Evolutionary conservation across 495 filamentous ascomycete species (phyloP).

Genomic region (Glarea lozoyensis): DNA sequence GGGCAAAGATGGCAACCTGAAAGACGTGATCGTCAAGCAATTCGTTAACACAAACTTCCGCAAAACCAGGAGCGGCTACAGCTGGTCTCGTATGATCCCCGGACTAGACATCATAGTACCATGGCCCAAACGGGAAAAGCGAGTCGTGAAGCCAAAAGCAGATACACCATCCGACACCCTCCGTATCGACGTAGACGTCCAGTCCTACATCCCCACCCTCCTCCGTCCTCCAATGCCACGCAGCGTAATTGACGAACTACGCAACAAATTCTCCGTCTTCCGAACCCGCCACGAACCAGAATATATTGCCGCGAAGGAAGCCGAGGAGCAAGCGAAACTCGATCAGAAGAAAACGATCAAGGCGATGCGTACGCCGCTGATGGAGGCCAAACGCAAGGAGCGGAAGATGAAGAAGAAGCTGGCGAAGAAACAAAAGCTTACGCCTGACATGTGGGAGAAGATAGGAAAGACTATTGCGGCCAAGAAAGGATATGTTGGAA

Average conservation of each 20-base stretch:
- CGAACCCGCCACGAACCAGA: constrained; percentile 68
- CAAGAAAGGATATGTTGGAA: constrained; percentile 35
- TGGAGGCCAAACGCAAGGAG: constrained; percentile 29
- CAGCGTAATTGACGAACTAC: constrained; percentile 74
- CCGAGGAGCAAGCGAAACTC: constrained; percentile 51
- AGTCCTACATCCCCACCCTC: constrained; percentile 68
- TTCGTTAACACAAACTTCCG: constrained; percentile 36
- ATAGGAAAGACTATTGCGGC: constrained; percentile 58
- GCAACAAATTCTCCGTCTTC: constrained; percentile 78
- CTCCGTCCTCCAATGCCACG: constrained; percentile 69
- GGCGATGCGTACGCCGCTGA: constrained; percentile 29
- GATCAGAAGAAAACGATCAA: constrained; percentile 30
- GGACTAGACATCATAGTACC: constrained; percentile 61
- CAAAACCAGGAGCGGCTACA: constrained; percentile 15
- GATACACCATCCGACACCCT: constrained; percentile 61
- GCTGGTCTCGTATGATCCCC: constrained; percentile 44
- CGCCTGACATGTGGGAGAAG: constrained; percentile 51
- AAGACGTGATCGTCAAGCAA: constrained; percentile 69
- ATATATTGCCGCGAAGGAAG: constrained; percentile 53
- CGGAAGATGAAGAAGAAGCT: constrained; percentile 33
- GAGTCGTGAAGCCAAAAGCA: constrained; percentile 32
- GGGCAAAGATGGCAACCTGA: too few relatives aligned
- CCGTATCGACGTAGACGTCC: constrained; percentile 63
- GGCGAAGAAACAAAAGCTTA: constrained; percentile 31
- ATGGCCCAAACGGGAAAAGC: constrained; percentile 51